Evolutionary conservation across 2,329 filamentous ascomycete species (phyloP), one percentile per base, ranked within the genome.

Genomic region (Didymella keratinophila): DNA sequence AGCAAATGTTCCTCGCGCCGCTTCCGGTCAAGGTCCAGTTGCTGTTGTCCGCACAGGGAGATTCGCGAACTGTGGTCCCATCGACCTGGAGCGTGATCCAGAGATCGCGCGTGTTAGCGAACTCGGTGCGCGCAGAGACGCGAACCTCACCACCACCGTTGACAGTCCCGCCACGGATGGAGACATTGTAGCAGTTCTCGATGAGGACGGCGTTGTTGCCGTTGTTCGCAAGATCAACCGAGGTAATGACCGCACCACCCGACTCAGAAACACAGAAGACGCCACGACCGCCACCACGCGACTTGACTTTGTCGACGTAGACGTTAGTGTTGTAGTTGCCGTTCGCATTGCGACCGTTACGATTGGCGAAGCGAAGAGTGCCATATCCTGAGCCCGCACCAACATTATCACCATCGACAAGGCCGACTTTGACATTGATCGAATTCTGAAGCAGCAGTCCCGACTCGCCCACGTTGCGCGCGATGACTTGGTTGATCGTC

Each of bases 111-210:
- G 78, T 86, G 63, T 84, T 84, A 11, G 81, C 76, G 59, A 87
- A 87, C 72, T 87, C 84, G 21, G 71, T 66, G 14, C 84, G 76
- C 2, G 84, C 83, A 1, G 83, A 71, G 12, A 86, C 62, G 3
- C 84, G 78, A 8, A 86, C 83, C 70, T 86, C 83, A 0, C 84
- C 84, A 1, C 84, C 84, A 2, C 83, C 82, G 25, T 78, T 80
- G 23, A 87, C 80, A 2, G 77, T 82, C 0, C 84, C 84, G 18
- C 80, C 79, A 2, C 68, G 72, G 67, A 86, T 85, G 1, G 75
- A 71, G 30, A 87, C 61, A 50, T 83, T 83, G 69, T 86, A 86
- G 74, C 84, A 86, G 71, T 87, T 87, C 77, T 87, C 84, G 27
- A 87, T 82, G 1, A 87, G 76, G 20, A 86, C 78, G 0, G 84